phyloP scores from a whole-genome alignment of 306 rosid species.

The Rosa rugosa region DNA sequence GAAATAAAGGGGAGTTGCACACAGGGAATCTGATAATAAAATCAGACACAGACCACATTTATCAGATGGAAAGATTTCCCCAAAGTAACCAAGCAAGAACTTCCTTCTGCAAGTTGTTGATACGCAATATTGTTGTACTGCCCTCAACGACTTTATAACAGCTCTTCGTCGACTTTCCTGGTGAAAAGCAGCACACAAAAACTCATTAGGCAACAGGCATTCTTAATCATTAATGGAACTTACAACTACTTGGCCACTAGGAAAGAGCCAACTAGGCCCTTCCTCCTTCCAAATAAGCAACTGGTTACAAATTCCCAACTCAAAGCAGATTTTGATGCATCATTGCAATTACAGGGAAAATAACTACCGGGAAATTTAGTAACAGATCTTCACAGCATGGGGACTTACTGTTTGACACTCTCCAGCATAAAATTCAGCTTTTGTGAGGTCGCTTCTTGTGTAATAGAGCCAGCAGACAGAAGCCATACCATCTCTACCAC shows the following conservation, averaged over 20 bases:
- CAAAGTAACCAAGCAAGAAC: slow-evolving; percentile 77
- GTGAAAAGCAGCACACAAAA: slow-evolving; percentile 25
- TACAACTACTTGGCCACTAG: background rate
- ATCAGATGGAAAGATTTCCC: slow-evolving; percentile 59
- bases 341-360: background rate
- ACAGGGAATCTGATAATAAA: slow-evolving; percentile 22
- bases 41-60: slow-evolving; percentile 66
- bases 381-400: background rate
- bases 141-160: slow-evolving; percentile 65
- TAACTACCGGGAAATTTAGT: background rate
- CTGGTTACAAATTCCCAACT: background rate
- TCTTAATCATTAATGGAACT: background rate
- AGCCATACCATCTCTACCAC: slow-evolving; percentile 91
- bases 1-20: background rate
- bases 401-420: slow-evolving; percentile 59
- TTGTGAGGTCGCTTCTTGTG: slow-evolving; percentile 74
- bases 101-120: slow-evolving; percentile 78
- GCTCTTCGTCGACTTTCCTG: slow-evolving; percentile 81
- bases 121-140: slow-evolving; percentile 78
- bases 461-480: slow-evolving; percentile 94
- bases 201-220: slow-evolving; percentile 13
- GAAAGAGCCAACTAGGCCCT: background rate
- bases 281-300: too few relatives aligned
- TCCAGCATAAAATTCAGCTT: slow-evolving; percentile 62
- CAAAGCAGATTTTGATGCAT: background rate